phyloP scores from a whole-genome alignment of 805 yeast genomes.

The Sporopachydermia quercuum region DNA sequence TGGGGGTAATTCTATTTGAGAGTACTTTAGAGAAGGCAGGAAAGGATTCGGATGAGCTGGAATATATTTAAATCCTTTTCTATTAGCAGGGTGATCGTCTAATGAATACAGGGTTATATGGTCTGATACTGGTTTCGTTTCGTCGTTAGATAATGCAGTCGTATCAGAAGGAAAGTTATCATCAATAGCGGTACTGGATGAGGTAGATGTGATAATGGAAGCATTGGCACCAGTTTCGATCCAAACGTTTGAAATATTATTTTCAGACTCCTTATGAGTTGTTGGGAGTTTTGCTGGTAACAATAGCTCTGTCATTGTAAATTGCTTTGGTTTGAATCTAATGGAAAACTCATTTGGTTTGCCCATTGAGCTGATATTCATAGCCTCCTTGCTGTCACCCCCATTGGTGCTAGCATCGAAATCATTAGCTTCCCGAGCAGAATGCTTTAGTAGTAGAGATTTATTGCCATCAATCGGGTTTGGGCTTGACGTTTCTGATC shows the following conservation, averaged over 20 bases:
- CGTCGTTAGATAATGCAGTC: background rate
- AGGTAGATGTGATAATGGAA: background rate
- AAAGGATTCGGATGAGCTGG: slow-evolving; percentile 61
- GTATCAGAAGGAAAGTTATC: background rate
- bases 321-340: background rate
- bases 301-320: background rate
- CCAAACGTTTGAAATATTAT: background rate
- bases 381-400: no score
- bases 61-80: slow-evolving; percentile 66
- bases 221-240: background rate
- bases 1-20: slow-evolving; percentile 65
- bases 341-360: background rate
- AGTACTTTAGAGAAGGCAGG: slow-evolving; percentile 42
- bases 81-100: slow-evolving; percentile 74
- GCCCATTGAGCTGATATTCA: background rate
- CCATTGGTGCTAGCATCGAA: no score
- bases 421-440: no score
- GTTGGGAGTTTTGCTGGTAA: background rate
- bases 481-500: no score
- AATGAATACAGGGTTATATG: slow-evolving; percentile 23
- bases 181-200: background rate
- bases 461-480: no score
- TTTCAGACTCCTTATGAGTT: background rate
- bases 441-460: no score
- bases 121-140: background rate